phyloP scores from a whole-genome alignment of 305 asterid genomes.

The Fraxinus greggii region DNA sequence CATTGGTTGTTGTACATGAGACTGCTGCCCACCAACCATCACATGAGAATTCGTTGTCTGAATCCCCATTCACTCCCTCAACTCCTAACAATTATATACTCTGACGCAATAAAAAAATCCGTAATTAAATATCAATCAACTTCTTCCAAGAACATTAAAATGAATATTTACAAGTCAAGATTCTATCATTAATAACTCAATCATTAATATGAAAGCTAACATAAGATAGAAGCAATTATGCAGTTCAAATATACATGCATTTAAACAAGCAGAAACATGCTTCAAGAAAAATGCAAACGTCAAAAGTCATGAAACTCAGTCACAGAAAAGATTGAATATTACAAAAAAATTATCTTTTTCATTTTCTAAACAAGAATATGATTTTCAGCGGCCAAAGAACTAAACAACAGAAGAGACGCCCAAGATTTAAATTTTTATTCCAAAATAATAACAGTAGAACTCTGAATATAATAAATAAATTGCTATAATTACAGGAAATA shows the following conservation, averaged over 20 bases:
- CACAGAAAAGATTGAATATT: neutral
- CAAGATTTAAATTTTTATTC: constrained; percentile 15
- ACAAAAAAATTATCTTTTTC: neutral
- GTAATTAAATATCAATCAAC: constrained; percentile 17
- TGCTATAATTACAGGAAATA: constrained; percentile 1
- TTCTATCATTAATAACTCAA: constrained; percentile 19
- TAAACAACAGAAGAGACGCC: constrained; percentile 16
- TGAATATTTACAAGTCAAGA: constrained; percentile 9
- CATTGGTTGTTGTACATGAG: constrained; percentile 37
- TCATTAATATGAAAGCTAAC: neutral
- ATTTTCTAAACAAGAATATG: neutral
- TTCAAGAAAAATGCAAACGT: constrained; percentile 2
- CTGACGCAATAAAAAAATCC: neutral
- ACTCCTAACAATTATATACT: constrained; percentile 20
- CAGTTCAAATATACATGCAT: constrained; percentile 3
- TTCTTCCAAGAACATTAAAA: neutral
- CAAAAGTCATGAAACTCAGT: neutral
- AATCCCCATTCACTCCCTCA: constrained; percentile 63
- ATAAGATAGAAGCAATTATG: constrained; percentile 6
- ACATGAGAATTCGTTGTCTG: constrained; percentile 69
- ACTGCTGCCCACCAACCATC: constrained; percentile 47
- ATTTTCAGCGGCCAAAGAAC: constrained; percentile 14
- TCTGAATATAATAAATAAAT: constrained; percentile 6
- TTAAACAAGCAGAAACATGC: neutral
- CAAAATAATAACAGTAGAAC: neutral